Percentiles rank a stretch among this genome's conserved stretches.
Conservation (phyloP, 768 basidiomycete species). For the Macrolepiota dolichaula region DNA sequence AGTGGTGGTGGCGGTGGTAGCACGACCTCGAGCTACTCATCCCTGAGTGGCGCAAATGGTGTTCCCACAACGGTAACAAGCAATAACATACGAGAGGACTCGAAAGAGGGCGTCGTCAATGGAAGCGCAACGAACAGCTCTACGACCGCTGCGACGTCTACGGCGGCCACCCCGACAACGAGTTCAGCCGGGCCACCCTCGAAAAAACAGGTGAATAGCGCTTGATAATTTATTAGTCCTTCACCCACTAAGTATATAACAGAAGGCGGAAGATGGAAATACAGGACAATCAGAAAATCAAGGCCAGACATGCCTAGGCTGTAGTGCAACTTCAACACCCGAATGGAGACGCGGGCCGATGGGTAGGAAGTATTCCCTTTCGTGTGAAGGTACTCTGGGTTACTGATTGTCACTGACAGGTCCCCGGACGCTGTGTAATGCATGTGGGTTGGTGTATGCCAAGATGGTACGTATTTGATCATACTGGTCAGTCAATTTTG, state of each 20-base stretch:
- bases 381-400: not conserved
- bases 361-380: slow-evolving; percentile 43
- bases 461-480: slow-evolving; percentile 60
- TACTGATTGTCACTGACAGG: slow-evolving; percentile 38
- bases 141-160: slow-evolving; percentile 7
- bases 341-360: slow-evolving; percentile 85
- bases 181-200: slow-evolving; percentile 10
- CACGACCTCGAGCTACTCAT: slow-evolving; percentile 10
- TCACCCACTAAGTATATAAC: not conserved
- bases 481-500: not conserved
- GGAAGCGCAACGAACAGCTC: slow-evolving; percentile 1
- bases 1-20: too few relatives aligned
- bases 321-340: slow-evolving; percentile 79
- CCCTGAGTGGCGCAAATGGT: slow-evolving; percentile 14
- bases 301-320: slow-evolving; percentile 77
- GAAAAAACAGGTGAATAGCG: slow-evolving; percentile 3
- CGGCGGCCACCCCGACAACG: slow-evolving; percentile 11
- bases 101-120: slow-evolving; percentile 7
- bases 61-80: slow-evolving; percentile 1
- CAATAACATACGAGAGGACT: slow-evolving; percentile 6
- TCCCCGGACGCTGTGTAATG: slow-evolving; percentile 81
- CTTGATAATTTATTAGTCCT: not conserved
- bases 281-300: slow-evolving; percentile 21
- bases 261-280: slow-evolving; percentile 11
- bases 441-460: slow-evolving; percentile 83